Percentiles rank a stretch among this genome's conserved stretches.
These are phyloP conservation scores for Nicotiana obtusifolia DNA, from an alignment of 257 asterid species.

Conservation along the genomic window DNA sequence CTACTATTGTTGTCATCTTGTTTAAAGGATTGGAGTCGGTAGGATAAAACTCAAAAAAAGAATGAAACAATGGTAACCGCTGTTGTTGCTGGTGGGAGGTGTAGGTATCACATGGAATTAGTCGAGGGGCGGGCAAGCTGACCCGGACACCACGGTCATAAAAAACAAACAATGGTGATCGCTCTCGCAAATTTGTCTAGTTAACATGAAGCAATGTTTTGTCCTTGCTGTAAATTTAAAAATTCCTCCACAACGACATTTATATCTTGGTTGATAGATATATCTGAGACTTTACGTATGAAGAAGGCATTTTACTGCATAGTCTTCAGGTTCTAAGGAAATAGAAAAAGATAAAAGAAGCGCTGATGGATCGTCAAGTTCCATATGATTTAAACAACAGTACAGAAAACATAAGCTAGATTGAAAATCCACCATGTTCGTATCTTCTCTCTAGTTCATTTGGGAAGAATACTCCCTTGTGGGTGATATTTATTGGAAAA, in stretches of 20 bases:
- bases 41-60: background rate
- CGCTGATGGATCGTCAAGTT: background rate
- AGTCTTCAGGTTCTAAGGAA: background rate
- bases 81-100: too few relatives aligned
- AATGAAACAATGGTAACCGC: background rate
- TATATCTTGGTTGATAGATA: background rate
- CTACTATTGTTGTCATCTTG: background rate
- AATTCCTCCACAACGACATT: background rate
- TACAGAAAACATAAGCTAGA: background rate
- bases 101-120: too few relatives aligned
- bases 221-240: background rate
- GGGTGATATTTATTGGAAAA: background rate
- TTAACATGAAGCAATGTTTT: background rate
- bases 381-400: background rate
- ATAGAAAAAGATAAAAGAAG: background rate
- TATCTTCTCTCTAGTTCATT: background rate
- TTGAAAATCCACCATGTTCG: background rate
- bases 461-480: background rate
- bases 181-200: background rate
- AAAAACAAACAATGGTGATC: background rate
- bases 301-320: background rate
- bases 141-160: too few relatives aligned
- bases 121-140: too few relatives aligned
- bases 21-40: background rate
- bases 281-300: background rate